Evolutionary conservation across 352 stramenopile genomes (phyloP).

Genomic region (Globisporangium echinulatum): DNA sequence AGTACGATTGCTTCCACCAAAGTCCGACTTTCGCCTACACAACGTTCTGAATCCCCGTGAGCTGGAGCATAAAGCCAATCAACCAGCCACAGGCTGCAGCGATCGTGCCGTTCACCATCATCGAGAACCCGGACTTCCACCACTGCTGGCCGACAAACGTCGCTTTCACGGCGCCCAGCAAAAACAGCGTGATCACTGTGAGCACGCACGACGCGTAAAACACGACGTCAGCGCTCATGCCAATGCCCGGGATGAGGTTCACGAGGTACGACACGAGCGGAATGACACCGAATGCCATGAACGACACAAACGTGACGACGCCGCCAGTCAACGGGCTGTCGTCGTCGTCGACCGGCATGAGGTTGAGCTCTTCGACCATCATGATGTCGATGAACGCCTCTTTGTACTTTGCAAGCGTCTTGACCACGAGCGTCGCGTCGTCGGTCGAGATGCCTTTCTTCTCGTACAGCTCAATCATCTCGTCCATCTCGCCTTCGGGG

Average conservation of each 20-base stretch:
- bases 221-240: conserved; percentile 48
- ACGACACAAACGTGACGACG: conserved; percentile 87
- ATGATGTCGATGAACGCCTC: conserved; percentile 97
- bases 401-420: conserved; percentile 95
- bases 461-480: conserved; percentile 97
- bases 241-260: conserved; percentile 68
- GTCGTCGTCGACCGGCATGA: conserved; percentile 92
- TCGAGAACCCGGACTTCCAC: conserved; percentile 55
- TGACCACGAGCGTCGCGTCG: conserved; percentile 88
- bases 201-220: conserved; percentile 92
- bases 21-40: conserved; percentile 20
- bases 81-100: conserved; percentile 71
- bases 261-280: conserved; percentile 92
- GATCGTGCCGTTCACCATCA: conserved; percentile 74
- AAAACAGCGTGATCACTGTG: conserved; percentile 91
- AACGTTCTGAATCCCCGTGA: conserved; percentile 75
- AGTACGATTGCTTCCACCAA: no score
- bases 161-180: conserved; percentile 91
- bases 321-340: conserved; percentile 82
- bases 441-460: conserved; percentile 86
- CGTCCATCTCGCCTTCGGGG: conserved; percentile 92
- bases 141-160: conserved; percentile 78
- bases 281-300: conserved; percentile 89
- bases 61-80: conserved; percentile 76
- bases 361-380: conserved; percentile 95